Evolutionary conservation across 495 filamentous ascomycete genomes (phyloP), one percentile per base, ranked within the genome.

Genomic region (Pseudomonodictys pantanalensis): DNA sequence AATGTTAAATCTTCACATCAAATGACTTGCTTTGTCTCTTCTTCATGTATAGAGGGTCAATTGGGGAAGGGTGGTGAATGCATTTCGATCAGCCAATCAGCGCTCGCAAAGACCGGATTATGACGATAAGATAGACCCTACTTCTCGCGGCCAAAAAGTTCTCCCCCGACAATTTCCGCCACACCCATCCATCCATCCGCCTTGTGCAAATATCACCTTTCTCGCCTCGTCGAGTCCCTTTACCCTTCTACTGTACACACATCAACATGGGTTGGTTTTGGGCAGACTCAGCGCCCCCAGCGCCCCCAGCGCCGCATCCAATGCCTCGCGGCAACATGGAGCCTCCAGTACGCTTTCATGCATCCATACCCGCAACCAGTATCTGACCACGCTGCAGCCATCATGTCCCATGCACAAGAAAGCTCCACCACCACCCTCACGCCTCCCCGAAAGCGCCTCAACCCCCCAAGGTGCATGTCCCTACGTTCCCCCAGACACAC

Each of bases 201-300:
- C 49, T 30, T 25, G 17, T 45, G n/a, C n/a, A n/a, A n/a, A n/a
- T n/a, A 30, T 39, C 18, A 12, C 44, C 18, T 25, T 32, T 30
- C 12, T 22, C 33, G 35, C 29, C 15, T 43, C 18, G 45, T 30
- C 33, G 17, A 8, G 1, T 44, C 29, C 11, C 38, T 17, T 2
- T n/a, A 22, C 18, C 18, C 20, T n/a, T 22, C 2, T 52, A 12
- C 28, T 17, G 35, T 18, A 12, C 2, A 42, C 52, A 18, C 46
- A 4, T 53, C 51, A 69, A 20, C 42, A 97, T 98, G 93, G 93
- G 93, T 61, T 98, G 95, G 95, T 98, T 98, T 66, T 98, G 93
- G 93, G 88, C 91, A 74, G 91, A 98, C 63, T 70, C 82, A 44
- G 71, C 71, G 53, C 76, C 72, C 26, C 51, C 69, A 44, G 64